Conservation (phyloP, 2,329 filamentous ascomycete genomes). For the Phyllosticta capitalensis region DNA sequence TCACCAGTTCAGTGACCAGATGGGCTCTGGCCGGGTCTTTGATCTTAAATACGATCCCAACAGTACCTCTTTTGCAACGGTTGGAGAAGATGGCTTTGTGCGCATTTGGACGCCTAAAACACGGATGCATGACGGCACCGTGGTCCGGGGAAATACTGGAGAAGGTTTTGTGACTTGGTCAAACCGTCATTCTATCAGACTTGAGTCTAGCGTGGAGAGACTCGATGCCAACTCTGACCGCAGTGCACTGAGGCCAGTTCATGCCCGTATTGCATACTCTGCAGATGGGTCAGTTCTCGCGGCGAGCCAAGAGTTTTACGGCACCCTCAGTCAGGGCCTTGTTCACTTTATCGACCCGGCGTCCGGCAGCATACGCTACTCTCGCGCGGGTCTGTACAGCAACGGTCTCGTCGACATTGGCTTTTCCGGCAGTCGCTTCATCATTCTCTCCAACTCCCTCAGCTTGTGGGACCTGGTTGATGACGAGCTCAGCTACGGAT, state of each 20-base stretch:
- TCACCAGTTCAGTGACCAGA: slow-evolving; percentile 49
- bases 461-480: slow-evolving; percentile 77
- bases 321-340: slow-evolving; percentile 43
- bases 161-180: slow-evolving; percentile 64
- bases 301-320: slow-evolving; percentile 23
- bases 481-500: slow-evolving; percentile 61
- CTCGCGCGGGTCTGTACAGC: slow-evolving; percentile 57
- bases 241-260: slow-evolving; percentile 30
- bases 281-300: slow-evolving; percentile 28
- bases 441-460: slow-evolving; percentile 65
- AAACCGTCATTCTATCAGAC: slow-evolving; percentile 48
- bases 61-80: slow-evolving; percentile 66
- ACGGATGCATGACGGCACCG: slow-evolving; percentile 58
- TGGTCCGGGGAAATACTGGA: slow-evolving; percentile 42
- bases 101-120: slow-evolving; percentile 73
- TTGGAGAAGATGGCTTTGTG: slow-evolving; percentile 70
- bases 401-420: slow-evolving; percentile 57
- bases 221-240: slow-evolving; percentile 16
- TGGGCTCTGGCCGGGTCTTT: slow-evolving; percentile 50
- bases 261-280: slow-evolving; percentile 66
- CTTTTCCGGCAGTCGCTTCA: slow-evolving; percentile 63
- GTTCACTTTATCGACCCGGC: slow-evolving; percentile 69
- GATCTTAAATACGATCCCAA: slow-evolving; percentile 63
- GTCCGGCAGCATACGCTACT: slow-evolving; percentile 56
- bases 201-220: slow-evolving; percentile 29